Evolutionary conservation across 352 stramenopile genomes (phyloP).

Genomic region (Phytophthora niederhauseri): DNA sequence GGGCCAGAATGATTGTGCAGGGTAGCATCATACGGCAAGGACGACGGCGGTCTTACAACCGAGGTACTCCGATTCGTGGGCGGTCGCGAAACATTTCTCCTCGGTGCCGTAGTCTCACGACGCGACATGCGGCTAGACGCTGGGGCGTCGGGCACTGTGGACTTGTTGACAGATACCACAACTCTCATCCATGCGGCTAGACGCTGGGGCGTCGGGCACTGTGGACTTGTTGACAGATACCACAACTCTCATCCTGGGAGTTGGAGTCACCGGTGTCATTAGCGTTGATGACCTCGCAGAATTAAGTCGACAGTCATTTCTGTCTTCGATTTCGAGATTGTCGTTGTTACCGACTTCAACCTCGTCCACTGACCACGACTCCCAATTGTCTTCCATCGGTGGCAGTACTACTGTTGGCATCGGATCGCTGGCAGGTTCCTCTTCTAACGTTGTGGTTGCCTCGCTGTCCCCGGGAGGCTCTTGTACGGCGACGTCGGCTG

Average conservation of each 20-base stretch:
- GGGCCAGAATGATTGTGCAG: constrained; percentile 26
- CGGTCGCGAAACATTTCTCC: constrained; percentile 13
- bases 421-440: background rate
- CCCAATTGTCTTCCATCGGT: constrained; percentile 31
- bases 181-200: constrained; percentile 37
- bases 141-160: background rate
- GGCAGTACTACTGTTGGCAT: constrained; percentile 4
- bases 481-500: constrained; percentile 17
- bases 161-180: constrained; percentile 26
- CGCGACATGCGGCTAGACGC: constrained; percentile 7
- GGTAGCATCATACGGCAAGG: constrained; percentile 35
- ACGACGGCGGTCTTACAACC: constrained; percentile 23
- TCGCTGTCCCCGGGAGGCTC: constrained; percentile 11
- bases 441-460: constrained; percentile 4
- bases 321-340: constrained; percentile 13
- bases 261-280: constrained; percentile 4
- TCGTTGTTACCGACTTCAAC: constrained; percentile 18
- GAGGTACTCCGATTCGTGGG: constrained; percentile 6
- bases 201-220: constrained; percentile 5
- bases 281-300: constrained; percentile 5
- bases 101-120: constrained; percentile 6
- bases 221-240: constrained; percentile 22
- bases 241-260: constrained; percentile 27
- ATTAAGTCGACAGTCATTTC: constrained; percentile 10
- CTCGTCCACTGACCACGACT: constrained; percentile 42